These are phyloP conservation scores for Nicotiana rustica DNA, from an alignment of 305 asterid genomes.

Conservation along the genomic window DNA sequence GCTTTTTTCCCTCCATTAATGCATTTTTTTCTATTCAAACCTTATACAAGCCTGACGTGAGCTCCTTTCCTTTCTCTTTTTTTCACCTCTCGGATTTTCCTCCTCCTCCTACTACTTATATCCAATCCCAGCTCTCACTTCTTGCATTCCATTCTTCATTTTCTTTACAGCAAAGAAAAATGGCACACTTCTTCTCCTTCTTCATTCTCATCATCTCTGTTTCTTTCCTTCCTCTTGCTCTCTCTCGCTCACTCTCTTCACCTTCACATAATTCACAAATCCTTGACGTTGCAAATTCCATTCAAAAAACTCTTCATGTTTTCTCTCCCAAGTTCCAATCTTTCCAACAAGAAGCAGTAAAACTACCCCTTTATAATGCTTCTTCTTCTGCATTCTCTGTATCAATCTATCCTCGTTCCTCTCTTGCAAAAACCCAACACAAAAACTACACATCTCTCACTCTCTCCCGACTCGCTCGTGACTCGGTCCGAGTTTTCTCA, in stretches of 20 bases:
- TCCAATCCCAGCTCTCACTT: not conserved
- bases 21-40: slow-evolving; percentile 12
- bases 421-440: not conserved
- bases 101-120: slow-evolving; percentile 2
- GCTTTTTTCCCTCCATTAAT: slow-evolving; percentile 4
- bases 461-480: slow-evolving; percentile 34
- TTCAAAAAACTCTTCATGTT: not conserved
- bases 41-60: not conserved
- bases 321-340: not conserved
- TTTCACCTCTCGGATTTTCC: not conserved
- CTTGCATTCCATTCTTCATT: not conserved
- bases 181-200: not conserved
- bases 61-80: slow-evolving; percentile 2
- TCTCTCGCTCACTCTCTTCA: not conserved
- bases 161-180: not conserved
- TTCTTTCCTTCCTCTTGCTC: not conserved
- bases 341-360: not conserved
- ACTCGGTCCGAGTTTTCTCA: slow-evolving; percentile 30
- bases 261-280: not conserved
- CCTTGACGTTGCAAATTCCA: not conserved
- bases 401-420: slow-evolving; percentile 12
- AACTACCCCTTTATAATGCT: not conserved
- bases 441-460: slow-evolving; percentile 29
- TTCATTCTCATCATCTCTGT: not conserved
- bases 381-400: not conserved